Base-by-base conservation (phyloP, 257 asterid species). In the Solanum rostratum region DNA sequence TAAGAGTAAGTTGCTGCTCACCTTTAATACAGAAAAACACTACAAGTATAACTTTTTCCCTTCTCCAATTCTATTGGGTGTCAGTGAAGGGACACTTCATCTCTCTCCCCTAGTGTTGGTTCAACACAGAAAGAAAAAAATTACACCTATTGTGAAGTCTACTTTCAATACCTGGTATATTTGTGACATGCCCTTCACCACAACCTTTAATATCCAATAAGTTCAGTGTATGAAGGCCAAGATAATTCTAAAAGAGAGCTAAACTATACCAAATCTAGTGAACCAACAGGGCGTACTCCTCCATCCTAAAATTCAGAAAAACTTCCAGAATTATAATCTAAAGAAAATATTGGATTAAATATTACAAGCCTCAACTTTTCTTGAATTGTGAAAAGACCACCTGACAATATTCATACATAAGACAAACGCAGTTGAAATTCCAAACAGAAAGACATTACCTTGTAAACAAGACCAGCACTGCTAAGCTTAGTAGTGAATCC, bases 391-490 rank as follows among this genome's bases (percentile, higher is more conserved):
- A 39, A 45, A 71, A 12, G 27, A 45, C 37, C 13, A 45, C 1
- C 13, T 1, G 33, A 73, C 55, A 73, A 45, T 73, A 73, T 22
- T 22, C 18, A 73, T 43, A 71, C 30, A 10, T 20, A 19, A 54
- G 20, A n/a, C 2, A 50, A 55, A 85, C 52, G 24, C 10, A 20
- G 33, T 43, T 5, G 16, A 30, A 33, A 8, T 49, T 71, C n/a
- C 30, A 16, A 27, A 76, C 27, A 29, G 16, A 16, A 3, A 76
- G 62, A 76, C 41, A 4, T 27, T 49, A 87, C 88, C 86, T 85
- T 85, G 59, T 82, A 87, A 71, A 87, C 88, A 85, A 87, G 88
- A 79, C 88, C 90, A 8, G 90, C 88, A 83, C 85, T 87, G 29
- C 87, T 87, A 30, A 87, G 85, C 60, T 87, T 71, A 62, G 89